phyloP scores from a whole-genome alignment of 257 asterid genomes.

The Penstemon davidsonii region DNA sequence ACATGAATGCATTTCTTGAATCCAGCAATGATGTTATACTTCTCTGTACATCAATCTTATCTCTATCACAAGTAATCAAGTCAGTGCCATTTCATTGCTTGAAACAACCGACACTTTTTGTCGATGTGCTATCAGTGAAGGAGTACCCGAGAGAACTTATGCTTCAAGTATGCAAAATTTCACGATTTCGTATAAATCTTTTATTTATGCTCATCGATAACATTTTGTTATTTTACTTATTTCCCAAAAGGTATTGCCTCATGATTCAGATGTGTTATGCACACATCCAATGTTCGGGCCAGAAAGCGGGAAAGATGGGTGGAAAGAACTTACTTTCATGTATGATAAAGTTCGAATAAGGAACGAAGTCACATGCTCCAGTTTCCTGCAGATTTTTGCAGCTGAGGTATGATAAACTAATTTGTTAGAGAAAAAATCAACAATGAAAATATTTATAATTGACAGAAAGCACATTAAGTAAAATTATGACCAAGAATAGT shows the following conservation, averaged over 20 bases:
- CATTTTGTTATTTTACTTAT: not conserved
- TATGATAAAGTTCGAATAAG: conserved; percentile 65
- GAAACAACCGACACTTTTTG: conserved; percentile 61
- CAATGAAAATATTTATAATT: not conserved
- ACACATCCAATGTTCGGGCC: conserved; percentile 99
- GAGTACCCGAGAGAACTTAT: conserved; percentile 73
- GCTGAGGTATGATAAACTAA: conserved; percentile 50
- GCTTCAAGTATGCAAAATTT: conserved; percentile 47
- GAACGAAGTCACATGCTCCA: conserved; percentile 56
- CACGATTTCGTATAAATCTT: not conserved
- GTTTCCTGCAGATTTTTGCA: conserved; percentile 66
- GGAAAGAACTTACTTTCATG: conserved; percentile 70
- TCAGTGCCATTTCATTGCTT: conserved; percentile 52
- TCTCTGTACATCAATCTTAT: conserved; percentile 73
- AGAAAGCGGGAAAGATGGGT: conserved; percentile 79
- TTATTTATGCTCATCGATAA: not conserved
- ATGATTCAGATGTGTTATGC: conserved; percentile 78
- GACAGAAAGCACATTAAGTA: not conserved
- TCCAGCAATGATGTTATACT: conserved; percentile 63
- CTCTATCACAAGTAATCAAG: conserved; percentile 61
- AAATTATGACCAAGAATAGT: not conserved
- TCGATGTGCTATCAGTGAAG: conserved; percentile 85
- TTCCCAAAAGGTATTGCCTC: conserved; percentile 59
- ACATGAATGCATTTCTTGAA: conserved; percentile 56
- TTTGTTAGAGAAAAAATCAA: not conserved